Evolutionary conservation across 2,329 filamentous ascomycete species (phyloP), one percentile per base, ranked within the genome.

Genomic region (Talaromyces atroroseus): DNA sequence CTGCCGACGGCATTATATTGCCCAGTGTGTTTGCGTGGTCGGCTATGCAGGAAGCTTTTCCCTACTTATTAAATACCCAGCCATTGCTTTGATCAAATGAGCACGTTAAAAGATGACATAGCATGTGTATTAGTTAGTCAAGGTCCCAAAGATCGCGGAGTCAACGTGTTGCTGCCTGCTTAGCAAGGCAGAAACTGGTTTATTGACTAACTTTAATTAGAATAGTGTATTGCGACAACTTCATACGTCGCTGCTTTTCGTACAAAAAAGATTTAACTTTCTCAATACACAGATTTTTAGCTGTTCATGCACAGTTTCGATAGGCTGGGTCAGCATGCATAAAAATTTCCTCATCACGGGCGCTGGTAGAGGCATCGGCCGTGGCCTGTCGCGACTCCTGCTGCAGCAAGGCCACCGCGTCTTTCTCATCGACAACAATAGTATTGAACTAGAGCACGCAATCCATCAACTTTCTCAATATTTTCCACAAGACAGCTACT

Each of bases 331-430:
- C 23, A 16, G 21, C 2, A 58, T 58, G 56, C 45, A 44, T 16
- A 54, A 58, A 29, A 58, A 58, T 14, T 58, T 54, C 10, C 56
- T 58, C 16, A 58, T 58, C 12, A 58, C 56, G 20, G 56, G 56
- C 34, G 56, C 56, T 49, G 56, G 34, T 11, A 47, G 56, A 36
- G 56, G 56, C 24, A 58, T 58, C 23, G 50, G 50, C 14, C 56
- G 56, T 5, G 56, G 56, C 16, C 29, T 58, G 26, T 54, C 56
- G 18, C 51, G 56, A 3, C 51, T 51, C 24, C 16, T 58, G 46
- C 46, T 58, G 6, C 50, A 58, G 29, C 23, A 18, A 32, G 56
- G 50, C 6, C 56, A 58, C 34, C 52, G 40, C 32, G 56, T 58
- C 14, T 54, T 58, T 23, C 51, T 58, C 21, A 38, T 58, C 20